These are phyloP conservation scores for Naganishia liquefaciens DNA, from an alignment of 1,284 basidiomycete genomes.

Conservation along the genomic window DNA sequence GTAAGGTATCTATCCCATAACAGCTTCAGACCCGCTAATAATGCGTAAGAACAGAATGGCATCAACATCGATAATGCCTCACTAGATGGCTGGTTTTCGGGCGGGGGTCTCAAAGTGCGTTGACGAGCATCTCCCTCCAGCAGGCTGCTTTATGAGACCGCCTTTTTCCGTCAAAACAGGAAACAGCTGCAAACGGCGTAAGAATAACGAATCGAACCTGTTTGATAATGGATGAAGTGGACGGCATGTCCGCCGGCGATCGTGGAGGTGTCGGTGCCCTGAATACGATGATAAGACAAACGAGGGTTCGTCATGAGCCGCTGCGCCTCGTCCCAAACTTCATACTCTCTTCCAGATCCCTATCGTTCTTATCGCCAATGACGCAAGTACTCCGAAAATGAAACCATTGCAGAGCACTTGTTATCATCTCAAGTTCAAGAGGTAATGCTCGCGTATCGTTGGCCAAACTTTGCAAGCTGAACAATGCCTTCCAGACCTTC, in stretches of 20 bases:
- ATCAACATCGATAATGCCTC: slow-evolving; percentile 86
- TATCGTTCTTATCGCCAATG: slow-evolving; percentile 97
- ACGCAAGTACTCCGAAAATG: slow-evolving; percentile 80
- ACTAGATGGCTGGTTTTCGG: slow-evolving; percentile 81
- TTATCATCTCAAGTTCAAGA: slow-evolving; percentile 72
- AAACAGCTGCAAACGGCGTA: slow-evolving; percentile 68
- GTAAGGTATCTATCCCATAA: slow-evolving; percentile 50
- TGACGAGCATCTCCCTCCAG: background rate
- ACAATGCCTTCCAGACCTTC: slow-evolving; percentile 62
- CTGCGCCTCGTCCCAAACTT: background rate
- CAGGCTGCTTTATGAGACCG: background rate
- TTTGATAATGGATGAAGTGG: slow-evolving; percentile 98
- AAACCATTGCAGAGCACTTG: slow-evolving; percentile 78
- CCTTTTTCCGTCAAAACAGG: slow-evolving; percentile 49
- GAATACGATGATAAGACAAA: slow-evolving; percentile 89
- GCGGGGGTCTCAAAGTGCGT: slow-evolving; percentile 59
- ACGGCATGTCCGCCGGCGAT: slow-evolving; percentile 98
- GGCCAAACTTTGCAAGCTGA: slow-evolving; percentile 9
- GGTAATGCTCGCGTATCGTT: slow-evolving; percentile 55
- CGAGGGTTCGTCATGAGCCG: slow-evolving; percentile 61
- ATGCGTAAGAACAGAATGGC: slow-evolving; percentile 61
- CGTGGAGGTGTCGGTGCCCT: slow-evolving; percentile 92
- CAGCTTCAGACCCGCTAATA: background rate
- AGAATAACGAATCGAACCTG: slow-evolving; percentile 76
- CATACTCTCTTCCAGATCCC: slow-evolving; percentile 66